Conservation (phyloP, 768 basidiomycete species). For the Agrocybe chaxingu region DNA sequence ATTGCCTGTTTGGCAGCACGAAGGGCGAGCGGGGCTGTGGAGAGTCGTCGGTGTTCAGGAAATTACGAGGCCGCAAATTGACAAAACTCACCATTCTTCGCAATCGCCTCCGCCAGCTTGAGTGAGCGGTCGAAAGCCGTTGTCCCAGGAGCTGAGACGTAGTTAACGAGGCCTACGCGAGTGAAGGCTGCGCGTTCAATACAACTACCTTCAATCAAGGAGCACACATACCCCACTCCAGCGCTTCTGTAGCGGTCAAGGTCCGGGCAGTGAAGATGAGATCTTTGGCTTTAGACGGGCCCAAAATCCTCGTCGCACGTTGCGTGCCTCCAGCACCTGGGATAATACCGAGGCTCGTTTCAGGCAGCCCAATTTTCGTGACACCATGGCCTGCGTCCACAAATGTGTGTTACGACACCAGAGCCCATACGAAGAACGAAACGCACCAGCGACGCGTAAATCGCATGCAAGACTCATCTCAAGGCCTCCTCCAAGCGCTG, state of each 20-base stretch:
- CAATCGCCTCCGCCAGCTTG: conserved; percentile 63
- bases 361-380: conserved; percentile 86
- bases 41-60: background rate
- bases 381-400: conserved; percentile 50
- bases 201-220: background rate
- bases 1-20: conserved; percentile 88
- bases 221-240: conserved; percentile 56
- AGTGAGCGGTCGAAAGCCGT: conserved; percentile 72
- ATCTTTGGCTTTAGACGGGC: conserved; percentile 79
- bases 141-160: conserved; percentile 59
- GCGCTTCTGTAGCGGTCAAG: conserved; percentile 64
- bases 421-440: background rate
- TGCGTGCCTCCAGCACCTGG: conserved; percentile 92
- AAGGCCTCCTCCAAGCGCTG: conserved; percentile 89
- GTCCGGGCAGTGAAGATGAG: conserved; percentile 80
- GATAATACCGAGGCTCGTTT: conserved; percentile 76
- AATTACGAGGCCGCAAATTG: background rate
- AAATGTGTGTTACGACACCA: background rate
- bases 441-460: conserved; percentile 80
- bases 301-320: conserved; percentile 72
- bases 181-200: conserved; percentile 1
- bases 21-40: conserved; percentile 76
- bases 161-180: conserved; percentile 72
- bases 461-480: conserved; percentile 89
- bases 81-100: conserved; percentile 53